phyloP scores from a whole-genome alignment of 2,329 filamentous ascomycete species.

The Pseudocercospora fijiensis region DNA sequence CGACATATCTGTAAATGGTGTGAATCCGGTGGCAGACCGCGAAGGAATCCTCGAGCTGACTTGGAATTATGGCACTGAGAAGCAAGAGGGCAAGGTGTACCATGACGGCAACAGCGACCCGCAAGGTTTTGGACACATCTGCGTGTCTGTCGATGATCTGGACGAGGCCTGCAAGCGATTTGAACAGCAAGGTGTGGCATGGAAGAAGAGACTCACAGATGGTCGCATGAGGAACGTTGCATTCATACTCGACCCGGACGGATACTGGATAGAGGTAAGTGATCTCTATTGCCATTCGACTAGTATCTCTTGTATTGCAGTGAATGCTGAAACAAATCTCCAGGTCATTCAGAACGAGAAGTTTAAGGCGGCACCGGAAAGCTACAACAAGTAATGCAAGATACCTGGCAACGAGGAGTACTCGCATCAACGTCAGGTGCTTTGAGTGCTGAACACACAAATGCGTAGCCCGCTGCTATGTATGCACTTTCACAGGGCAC shows the following conservation, averaged over 20 bases:
- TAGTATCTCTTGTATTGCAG: background rate
- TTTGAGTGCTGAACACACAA: background rate
- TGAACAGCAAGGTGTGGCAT: conserved; percentile 75
- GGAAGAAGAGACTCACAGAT: conserved; percentile 94
- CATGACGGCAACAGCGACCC: conserved; percentile 90
- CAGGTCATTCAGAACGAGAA: conserved; percentile 27
- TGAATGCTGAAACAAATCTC: conserved; percentile 15
- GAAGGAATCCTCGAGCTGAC: conserved; percentile 90
- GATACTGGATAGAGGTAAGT: conserved; percentile 18
- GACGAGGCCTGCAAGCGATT: conserved; percentile 83
- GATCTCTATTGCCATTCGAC: background rate
- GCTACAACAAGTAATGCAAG: conserved; percentile 13
- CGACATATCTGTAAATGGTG: conserved; percentile 54
- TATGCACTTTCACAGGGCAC: background rate
- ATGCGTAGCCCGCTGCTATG: background rate
- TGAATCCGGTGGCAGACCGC: conserved; percentile 62
- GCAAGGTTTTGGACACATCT: conserved; percentile 93
- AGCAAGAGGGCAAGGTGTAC: conserved; percentile 78
- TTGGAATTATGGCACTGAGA: conserved; percentile 81
- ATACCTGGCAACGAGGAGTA: background rate
- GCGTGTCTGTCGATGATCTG: conserved; percentile 83
- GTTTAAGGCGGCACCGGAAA: conserved; percentile 23
- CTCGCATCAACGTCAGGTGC: background rate
- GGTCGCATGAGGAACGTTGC: conserved; percentile 89
- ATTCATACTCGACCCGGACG: conserved; percentile 65